Percentiles rank a stretch among this genome's conserved stretches.
These are phyloP conservation scores for Viridothelium virens DNA, from an alignment of 495 filamentous ascomycete genomes.

Conservation along the genomic window DNA sequence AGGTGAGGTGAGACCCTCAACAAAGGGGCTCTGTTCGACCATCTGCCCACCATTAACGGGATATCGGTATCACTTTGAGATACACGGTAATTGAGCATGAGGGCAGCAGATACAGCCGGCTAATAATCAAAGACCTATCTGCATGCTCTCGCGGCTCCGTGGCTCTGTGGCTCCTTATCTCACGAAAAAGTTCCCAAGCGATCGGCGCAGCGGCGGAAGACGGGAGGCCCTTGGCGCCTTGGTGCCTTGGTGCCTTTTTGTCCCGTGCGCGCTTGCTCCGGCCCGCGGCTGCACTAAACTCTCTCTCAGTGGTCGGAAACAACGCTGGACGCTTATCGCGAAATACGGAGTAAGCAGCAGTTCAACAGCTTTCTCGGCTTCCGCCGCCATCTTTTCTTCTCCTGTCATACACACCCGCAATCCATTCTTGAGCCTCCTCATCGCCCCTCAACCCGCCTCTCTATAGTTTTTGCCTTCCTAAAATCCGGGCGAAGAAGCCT, in stretches of 20 bases:
- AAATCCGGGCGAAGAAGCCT: conserved; percentile 62
- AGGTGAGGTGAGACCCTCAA: conserved; percentile 5
- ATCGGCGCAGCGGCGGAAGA: neutral
- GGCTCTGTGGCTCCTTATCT: neutral
- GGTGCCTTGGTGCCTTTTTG: neutral
- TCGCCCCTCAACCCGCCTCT: neutral
- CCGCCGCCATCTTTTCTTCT: neutral
- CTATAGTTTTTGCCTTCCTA: neutral
- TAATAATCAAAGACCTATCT: too few relatives aligned
- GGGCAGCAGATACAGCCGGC: too few relatives aligned
- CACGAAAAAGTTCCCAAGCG: neutral
- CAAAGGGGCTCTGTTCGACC: neutral
- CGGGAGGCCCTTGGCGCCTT: too few relatives aligned
- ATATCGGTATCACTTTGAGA: neutral
- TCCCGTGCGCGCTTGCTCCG: neutral
- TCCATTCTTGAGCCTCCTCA: neutral
- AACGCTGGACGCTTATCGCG: conserved; percentile 6
- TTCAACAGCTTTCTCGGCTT: conserved; percentile 10
- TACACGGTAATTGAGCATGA: too few relatives aligned
- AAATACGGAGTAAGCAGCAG: conserved; percentile 6
- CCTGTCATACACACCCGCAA: conserved; percentile 1
- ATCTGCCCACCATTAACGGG: neutral
- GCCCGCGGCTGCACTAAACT: conserved; percentile 9
- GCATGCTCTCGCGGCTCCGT: too few relatives aligned
- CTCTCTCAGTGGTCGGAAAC: neutral